A percentile compares a stretch with the other conserved stretches of the same genome.
These are phyloP conservation scores for Tetrapisispora fleetii DNA, from an alignment of 805 yeast species.

Conservation along the genomic window DNA sequence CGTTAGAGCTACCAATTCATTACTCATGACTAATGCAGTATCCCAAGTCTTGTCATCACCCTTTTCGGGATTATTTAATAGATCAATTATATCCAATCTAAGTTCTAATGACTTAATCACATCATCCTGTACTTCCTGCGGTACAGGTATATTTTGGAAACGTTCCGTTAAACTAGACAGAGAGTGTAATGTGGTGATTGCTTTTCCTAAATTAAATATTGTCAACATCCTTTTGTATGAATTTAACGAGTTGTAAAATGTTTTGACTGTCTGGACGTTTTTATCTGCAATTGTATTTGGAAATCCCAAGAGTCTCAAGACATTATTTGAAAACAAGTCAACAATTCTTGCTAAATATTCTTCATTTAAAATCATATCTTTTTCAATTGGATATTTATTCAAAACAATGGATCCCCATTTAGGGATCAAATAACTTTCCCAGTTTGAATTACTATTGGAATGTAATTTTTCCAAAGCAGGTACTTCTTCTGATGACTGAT, in stretches of 20 bases:
- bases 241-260: slow-evolving; percentile 57
- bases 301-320: slow-evolving; percentile 64
- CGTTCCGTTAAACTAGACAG: slow-evolving; percentile 58
- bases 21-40: slow-evolving; percentile 50
- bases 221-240: slow-evolving; percentile 51
- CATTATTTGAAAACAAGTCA: slow-evolving; percentile 64
- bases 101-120: slow-evolving; percentile 43
- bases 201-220: slow-evolving; percentile 46
- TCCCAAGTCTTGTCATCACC: slow-evolving; percentile 33
- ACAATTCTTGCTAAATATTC: slow-evolving; percentile 46
- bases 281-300: slow-evolving; percentile 32
- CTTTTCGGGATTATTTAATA: slow-evolving; percentile 21
- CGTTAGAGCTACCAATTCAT: slow-evolving; percentile 28
- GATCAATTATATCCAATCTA: slow-evolving; percentile 25
- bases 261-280: slow-evolving; percentile 33
- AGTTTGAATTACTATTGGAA: slow-evolving; percentile 3
- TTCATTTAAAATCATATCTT: slow-evolving; percentile 28
- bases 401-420: slow-evolving; percentile 69
- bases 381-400: slow-evolving; percentile 29
- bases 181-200: slow-evolving; percentile 65
- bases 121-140: slow-evolving; percentile 52
- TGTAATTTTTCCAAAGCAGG: neutral
- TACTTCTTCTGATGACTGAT: neutral
- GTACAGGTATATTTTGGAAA: slow-evolving; percentile 74
- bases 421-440: slow-evolving; percentile 54